phyloP scores from a whole-genome alignment of 768 basidiomycete species.

The Chalciporus sphaerocephalus region DNA sequence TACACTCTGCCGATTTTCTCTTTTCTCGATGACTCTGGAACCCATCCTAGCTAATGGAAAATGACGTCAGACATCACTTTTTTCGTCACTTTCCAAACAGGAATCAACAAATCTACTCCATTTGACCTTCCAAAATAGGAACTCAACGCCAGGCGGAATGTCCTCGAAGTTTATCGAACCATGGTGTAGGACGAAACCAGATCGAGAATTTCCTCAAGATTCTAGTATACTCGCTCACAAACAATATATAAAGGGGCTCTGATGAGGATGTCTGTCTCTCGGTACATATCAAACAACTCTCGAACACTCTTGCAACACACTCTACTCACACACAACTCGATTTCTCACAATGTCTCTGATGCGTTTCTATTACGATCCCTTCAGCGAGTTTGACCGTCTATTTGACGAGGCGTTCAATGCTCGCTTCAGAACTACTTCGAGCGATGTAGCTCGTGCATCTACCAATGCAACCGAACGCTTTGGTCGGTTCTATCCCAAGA shows the following conservation, averaged over 20 bases:
- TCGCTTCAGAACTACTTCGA: constrained; percentile 3
- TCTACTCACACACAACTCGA: neutral
- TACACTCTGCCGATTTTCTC: too few species aligned
- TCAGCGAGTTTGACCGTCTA: constrained; percentile 6
- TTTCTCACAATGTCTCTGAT: constrained; percentile 1
- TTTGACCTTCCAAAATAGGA: constrained; percentile 1
- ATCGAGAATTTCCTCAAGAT: neutral
- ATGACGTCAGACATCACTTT: too few species aligned
- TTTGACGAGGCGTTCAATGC: constrained; percentile 22
- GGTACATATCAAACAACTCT: too few species aligned
- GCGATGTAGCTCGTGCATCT: neutral
- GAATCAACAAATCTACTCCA: neutral
- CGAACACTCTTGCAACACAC: neutral
- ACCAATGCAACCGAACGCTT: constrained; percentile 4
- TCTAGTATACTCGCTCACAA: neutral
- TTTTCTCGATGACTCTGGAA: too few species aligned
- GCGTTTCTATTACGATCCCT: constrained; percentile 5
- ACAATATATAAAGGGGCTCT: constrained; percentile 11
- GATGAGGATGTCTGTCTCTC: too few species aligned
- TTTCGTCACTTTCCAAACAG: constrained; percentile 1
- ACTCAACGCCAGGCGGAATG: neutral
- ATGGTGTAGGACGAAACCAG: neutral
- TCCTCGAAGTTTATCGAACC: constrained; percentile 8
- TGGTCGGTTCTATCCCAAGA: neutral
- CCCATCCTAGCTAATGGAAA: too few species aligned